Percentiles rank a stretch among this genome's conserved stretches.
These are phyloP conservation scores for Ophioceras dolichostomum DNA, from an alignment of 2,329 filamentous ascomycete species.

Conservation along the genomic window DNA sequence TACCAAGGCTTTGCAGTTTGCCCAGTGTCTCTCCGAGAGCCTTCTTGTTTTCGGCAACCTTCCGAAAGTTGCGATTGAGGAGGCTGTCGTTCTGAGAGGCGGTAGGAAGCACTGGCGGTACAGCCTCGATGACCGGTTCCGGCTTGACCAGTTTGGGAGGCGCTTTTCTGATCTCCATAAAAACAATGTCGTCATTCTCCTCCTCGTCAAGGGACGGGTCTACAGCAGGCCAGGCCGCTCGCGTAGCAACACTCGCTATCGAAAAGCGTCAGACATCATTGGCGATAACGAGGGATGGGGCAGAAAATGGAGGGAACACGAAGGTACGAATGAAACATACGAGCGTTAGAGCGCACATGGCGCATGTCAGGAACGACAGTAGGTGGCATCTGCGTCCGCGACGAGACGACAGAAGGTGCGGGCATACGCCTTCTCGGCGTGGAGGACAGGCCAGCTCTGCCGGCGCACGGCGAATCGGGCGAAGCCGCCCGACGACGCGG, in stretches of 20 bases:
- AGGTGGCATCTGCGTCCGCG: too few species aligned
- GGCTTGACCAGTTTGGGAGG: background rate
- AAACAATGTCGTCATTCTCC: slow-evolving; percentile 11
- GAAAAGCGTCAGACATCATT: background rate
- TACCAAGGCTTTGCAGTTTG: slow-evolving; percentile 58
- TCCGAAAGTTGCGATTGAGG: slow-evolving; percentile 2
- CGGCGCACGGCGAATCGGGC: background rate
- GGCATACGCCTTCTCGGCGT: too few species aligned
- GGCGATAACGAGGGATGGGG: too few species aligned
- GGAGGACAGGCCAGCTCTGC: background rate
- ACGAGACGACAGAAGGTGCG: too few species aligned
- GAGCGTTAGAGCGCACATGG: slow-evolving; percentile 12
- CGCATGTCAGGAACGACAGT: too few species aligned
- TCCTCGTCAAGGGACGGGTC: slow-evolving; percentile 2
- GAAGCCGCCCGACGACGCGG: background rate
- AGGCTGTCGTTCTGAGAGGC: background rate
- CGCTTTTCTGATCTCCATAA: slow-evolving; percentile 14
- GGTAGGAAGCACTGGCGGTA: background rate
- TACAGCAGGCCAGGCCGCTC: slow-evolving; percentile 2
- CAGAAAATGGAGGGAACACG: background rate
- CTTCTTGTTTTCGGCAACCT: slow-evolving; percentile 50
- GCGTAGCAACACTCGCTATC: slow-evolving; percentile 17
- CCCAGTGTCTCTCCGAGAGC: slow-evolving; percentile 53
- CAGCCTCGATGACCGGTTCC: background rate
- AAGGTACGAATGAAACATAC: slow-evolving; percentile 7